These are phyloP conservation scores for Echinosophora koreensis DNA, from an alignment of 306 rosid species.

Conservation along the genomic window DNA sequence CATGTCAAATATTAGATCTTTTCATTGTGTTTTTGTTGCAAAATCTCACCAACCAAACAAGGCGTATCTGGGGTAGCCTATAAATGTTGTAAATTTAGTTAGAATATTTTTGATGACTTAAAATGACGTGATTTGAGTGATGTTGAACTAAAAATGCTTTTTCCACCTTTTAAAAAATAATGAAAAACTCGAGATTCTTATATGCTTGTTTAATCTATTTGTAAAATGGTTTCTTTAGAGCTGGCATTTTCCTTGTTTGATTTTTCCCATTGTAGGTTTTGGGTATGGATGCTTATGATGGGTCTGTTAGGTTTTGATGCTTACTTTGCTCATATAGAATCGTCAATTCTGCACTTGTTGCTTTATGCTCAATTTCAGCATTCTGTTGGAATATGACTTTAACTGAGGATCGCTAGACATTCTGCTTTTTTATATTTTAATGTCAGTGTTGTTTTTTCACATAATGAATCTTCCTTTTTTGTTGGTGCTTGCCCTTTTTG, in stretches of 20 bases:
- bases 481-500: conserved; percentile 61
- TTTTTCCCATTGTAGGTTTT: conserved; percentile 47
- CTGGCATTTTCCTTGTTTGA: conserved; percentile 42
- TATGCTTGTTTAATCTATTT: conserved; percentile 51
- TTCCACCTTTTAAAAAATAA: neutral
- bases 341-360: conserved; percentile 55
- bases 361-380: conserved; percentile 63
- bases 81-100: neutral
- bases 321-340: conserved; percentile 61
- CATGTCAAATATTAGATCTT: neutral
- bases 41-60: too few species aligned
- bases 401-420: conserved; percentile 52
- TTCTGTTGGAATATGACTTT: conserved; percentile 64
- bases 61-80: neutral
- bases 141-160: neutral
- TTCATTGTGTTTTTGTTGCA: neutral
- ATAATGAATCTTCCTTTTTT: conserved; percentile 65
- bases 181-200: conserved; percentile 49
- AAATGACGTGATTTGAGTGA: neutral
- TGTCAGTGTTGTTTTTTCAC: conserved; percentile 78
- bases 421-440: conserved; percentile 47
- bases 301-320: conserved; percentile 88
- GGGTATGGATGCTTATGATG: conserved; percentile 53
- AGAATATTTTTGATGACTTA: neutral
- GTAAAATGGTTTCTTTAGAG: conserved; percentile 42